These are phyloP conservation scores for Tetrahymena borealis DNA, from an alignment of 73 alveolate genomes.

Conservation along the genomic window DNA sequence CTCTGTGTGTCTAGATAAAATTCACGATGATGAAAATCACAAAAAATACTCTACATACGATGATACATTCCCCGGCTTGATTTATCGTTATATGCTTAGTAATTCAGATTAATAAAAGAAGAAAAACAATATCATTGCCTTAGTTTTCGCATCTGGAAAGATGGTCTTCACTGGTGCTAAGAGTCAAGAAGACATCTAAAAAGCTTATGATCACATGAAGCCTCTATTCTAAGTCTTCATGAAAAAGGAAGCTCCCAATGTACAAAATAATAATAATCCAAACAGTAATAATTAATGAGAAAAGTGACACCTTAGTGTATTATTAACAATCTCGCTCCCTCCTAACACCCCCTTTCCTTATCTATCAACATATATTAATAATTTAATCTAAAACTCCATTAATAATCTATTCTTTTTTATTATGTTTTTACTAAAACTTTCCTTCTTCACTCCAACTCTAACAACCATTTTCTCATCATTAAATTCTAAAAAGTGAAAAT, in stretches of 20 bases:
- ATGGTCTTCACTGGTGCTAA: conserved; percentile 79
- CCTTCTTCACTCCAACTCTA: no score
- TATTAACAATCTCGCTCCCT: no score
- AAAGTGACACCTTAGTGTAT: no score
- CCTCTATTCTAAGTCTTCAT: not conserved
- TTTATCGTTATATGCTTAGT: not conserved
- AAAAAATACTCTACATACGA: not conserved
- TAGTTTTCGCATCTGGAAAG: conserved; percentile 76
- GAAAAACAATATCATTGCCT: conserved; percentile 59
- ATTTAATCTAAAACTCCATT: no score
- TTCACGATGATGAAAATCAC: not conserved
- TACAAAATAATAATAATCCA: no score
- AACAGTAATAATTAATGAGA: no score
- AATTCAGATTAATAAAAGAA: not conserved
- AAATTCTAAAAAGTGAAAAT: no score
- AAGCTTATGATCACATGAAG: conserved; percentile 47
- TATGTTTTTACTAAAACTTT: no score
- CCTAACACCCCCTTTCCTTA: no score
- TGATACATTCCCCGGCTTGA: not conserved
- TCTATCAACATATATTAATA: no score
- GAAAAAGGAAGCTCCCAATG: not conserved
- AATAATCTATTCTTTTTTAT: no score
- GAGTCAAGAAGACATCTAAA: conserved; percentile 57
- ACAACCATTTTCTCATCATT: no score
- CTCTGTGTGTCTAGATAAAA: conserved; percentile 50